These are phyloP conservation scores for Dactylellina parvicollis DNA, from an alignment of 2,329 filamentous ascomycete genomes.

Conservation along the genomic window DNA sequence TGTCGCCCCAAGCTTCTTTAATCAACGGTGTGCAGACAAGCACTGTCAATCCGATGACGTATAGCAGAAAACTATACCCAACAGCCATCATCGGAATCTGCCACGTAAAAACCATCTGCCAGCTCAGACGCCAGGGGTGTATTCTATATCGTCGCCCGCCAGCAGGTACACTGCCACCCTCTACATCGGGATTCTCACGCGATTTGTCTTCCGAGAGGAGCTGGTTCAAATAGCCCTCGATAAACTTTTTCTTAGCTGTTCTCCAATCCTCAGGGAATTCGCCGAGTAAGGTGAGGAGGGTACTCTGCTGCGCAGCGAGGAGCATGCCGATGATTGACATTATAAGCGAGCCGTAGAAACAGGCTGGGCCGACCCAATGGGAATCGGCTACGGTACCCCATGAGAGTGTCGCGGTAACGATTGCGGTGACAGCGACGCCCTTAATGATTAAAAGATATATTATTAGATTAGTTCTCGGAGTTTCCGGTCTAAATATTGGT, in stretches of 20 bases:
- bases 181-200: background rate
- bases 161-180: background rate
- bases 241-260: slow-evolving; percentile 16
- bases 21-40: slow-evolving; percentile 27
- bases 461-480: background rate
- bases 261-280: slow-evolving; percentile 30
- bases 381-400: slow-evolving; percentile 1
- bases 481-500: background rate
- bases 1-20: slow-evolving; percentile 15
- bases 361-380: slow-evolving; percentile 13
- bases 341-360: slow-evolving; percentile 27
- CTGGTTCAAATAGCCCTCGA: slow-evolving; percentile 25
- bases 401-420: slow-evolving; percentile 28
- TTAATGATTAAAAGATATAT: background rate
- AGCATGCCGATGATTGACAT: slow-evolving; percentile 35
- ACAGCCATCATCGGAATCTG: slow-evolving; percentile 40
- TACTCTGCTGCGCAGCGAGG: slow-evolving; percentile 25
- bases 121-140: slow-evolving; percentile 21
- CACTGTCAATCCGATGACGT: slow-evolving; percentile 28
- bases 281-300: slow-evolving; percentile 21
- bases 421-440: slow-evolving; percentile 21
- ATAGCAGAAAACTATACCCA: slow-evolving; percentile 32
- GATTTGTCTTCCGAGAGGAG: slow-evolving; percentile 13
- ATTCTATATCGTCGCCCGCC: slow-evolving; percentile 4
- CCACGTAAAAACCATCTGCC: slow-evolving; percentile 36